Evolutionary conservation across 192 early-diverging fungal genomes (phyloP).

Genomic region (Podila epigama): DNA sequence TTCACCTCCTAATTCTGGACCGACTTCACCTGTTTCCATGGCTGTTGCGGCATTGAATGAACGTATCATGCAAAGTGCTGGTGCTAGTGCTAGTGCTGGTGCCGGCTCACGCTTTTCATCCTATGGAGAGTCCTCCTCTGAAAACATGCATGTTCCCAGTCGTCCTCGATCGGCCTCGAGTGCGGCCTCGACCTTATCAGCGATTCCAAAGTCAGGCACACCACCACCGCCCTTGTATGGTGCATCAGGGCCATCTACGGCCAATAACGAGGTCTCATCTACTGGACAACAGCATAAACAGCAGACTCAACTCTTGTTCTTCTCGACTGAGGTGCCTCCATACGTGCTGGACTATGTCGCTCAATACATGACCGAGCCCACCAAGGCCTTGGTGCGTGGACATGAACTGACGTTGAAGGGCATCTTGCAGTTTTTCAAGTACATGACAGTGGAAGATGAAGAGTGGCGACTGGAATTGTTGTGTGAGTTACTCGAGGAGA

Average conservation of each 20-base stretch:
- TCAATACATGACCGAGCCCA: slow-evolving; percentile 43
- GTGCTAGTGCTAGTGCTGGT: not conserved
- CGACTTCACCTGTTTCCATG: slow-evolving; percentile 40
- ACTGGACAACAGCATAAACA: not conserved
- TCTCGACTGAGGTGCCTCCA: slow-evolving; percentile 32
- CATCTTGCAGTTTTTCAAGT: slow-evolving; percentile 45
- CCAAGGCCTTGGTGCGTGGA: slow-evolving; percentile 38
- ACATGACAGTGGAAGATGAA: slow-evolving; percentile 39
- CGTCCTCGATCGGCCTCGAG: slow-evolving; percentile 18
- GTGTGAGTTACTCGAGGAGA: slow-evolving; percentile 34
- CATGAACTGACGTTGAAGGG: slow-evolving; percentile 44
- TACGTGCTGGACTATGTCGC: slow-evolving; percentile 38
- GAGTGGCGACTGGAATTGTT: slow-evolving; percentile 33
- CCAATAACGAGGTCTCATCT: not conserved
- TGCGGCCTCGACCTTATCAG: not conserved
- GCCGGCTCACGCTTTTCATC: not conserved
- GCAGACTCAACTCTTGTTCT: slow-evolving; percentile 32
- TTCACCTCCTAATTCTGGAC: slow-evolving; percentile 38
- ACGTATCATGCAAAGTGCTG: not conserved
- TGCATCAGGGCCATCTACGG: too few species aligned
- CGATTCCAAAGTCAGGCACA: not conserved
- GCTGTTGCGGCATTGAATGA: slow-evolving; percentile 44
- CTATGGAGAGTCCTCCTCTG: not conserved
- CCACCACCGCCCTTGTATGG: too few species aligned
- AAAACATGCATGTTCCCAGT: not conserved